Base-by-base conservation (phyloP, 176 grass and related monocot species). In the Carex cristatella region DNA sequence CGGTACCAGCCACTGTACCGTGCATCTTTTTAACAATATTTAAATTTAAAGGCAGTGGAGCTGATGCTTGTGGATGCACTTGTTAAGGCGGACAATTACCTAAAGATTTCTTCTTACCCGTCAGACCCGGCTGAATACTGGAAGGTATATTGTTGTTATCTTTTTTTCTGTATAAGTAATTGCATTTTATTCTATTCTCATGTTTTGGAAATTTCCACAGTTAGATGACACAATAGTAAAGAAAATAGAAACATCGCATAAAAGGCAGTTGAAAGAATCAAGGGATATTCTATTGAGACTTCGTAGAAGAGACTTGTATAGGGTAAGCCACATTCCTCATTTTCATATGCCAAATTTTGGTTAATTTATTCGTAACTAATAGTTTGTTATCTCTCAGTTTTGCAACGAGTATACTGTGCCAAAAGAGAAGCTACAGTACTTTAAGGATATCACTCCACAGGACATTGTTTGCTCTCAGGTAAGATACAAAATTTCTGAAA, bases 391-490 rank as follows among this genome's bases (percentile, higher is more conserved):
- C 56, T 86, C 56, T 58, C 68, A 98, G 95, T 98, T 98, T 85
- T 98, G 95, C 86, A 98, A 98, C 61, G 82, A 98, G 12, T 98
- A 94, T 88, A 88, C 95, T 80, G 95, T 98, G 89, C 95, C 95
- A 79, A 98, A 88, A 81, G 92, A 98, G 61, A 94, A 92, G 37
- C 86, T 98, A 62, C 88, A 98, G 62, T 81, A 98, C 88, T 98
- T 98, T 70, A 94, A 98, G 86, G 77, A 93, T 37, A 57, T 98
- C 71, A 93, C 95, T 81, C 68, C 92, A 77, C 89, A 89, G 14
- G 95, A 98, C 44, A 75, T 98, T 85, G 81, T 98, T 86, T 98
- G 95, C 75, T 94, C 92, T 13, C 95, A 98, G 92, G 95, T 98
- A 57, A 63, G 16, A 55, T 54, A 42, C 11, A 23, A 76, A 61